Evolutionary conservation across 192 early-diverging fungal species (phyloP).

Genomic region (Coemansia sp.): DNA sequence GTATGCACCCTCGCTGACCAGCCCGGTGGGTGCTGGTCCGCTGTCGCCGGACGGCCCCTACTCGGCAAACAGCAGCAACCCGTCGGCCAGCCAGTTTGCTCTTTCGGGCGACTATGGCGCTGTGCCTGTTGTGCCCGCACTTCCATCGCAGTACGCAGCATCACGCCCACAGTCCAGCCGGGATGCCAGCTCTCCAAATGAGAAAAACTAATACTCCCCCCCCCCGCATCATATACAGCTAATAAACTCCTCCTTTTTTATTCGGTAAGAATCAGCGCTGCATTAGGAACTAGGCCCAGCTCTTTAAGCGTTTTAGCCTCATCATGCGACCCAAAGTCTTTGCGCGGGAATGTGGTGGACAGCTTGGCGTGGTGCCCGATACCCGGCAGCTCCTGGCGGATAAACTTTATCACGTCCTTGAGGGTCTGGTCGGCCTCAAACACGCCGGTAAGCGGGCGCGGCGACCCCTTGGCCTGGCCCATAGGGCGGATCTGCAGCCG

Average conservation of each 20-base stretch:
- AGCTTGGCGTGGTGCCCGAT: slow-evolving; percentile 57
- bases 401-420: slow-evolving; percentile 54
- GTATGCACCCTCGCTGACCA: slow-evolving; percentile 12
- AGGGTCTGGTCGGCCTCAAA: slow-evolving; percentile 60
- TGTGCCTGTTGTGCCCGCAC: slow-evolving; percentile 10
- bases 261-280: slow-evolving; percentile 57
- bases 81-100: slow-evolving; percentile 1
- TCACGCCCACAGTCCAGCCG: slow-evolving; percentile 16
- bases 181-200: slow-evolving; percentile 1
- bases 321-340: slow-evolving; percentile 56
- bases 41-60: slow-evolving; percentile 9
- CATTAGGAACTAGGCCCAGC: slow-evolving; percentile 63
- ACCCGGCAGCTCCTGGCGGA: slow-evolving; percentile 33
- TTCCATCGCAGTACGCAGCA: slow-evolving; percentile 27
- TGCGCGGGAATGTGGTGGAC: slow-evolving; percentile 61
- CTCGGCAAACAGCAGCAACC: slow-evolving; percentile 1
- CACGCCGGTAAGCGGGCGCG: slow-evolving; percentile 57
- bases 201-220: neutral
- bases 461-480: slow-evolving; percentile 27
- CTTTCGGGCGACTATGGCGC: neutral
- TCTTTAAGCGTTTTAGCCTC: slow-evolving; percentile 61
- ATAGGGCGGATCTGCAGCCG: slow-evolving; percentile 65
- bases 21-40: slow-evolving; percentile 10
- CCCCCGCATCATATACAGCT: neutral
- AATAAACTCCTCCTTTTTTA: neutral